These are phyloP conservation scores for Roridomyces roridus DNA, from an alignment of 768 basidiomycete genomes.

Conservation along the genomic window DNA sequence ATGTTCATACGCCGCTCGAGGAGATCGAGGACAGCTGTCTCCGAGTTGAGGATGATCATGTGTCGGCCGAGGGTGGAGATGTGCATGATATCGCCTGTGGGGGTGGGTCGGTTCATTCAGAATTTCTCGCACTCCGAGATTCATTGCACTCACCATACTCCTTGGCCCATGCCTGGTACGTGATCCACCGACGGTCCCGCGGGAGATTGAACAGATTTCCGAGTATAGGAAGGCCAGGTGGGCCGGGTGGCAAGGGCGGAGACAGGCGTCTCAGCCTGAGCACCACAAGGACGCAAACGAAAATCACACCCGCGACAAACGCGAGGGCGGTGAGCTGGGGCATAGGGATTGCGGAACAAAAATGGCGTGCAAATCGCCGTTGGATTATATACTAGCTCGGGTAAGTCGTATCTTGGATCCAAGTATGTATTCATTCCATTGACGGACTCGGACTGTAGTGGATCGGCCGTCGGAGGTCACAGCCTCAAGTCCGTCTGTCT, in stretches of 20 bases:
- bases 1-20: constrained; percentile 33
- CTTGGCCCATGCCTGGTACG: not conserved
- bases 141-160: not conserved
- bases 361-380: too few relatives aligned
- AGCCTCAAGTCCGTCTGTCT: too few relatives aligned
- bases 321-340: too few relatives aligned
- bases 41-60: constrained; percentile 31
- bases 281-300: too few relatives aligned
- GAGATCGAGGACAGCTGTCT: constrained; percentile 29
- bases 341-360: too few relatives aligned
- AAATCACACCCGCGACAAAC: too few relatives aligned
- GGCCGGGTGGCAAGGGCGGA: not conserved
- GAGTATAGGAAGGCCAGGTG: not conserved
- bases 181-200: not conserved
- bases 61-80: constrained; percentile 28
- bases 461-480: too few relatives aligned
- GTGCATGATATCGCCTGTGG: constrained; percentile 36
- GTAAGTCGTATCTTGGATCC: too few relatives aligned
- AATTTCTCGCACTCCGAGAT: not conserved
- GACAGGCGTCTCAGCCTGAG: too few relatives aligned
- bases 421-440: too few relatives aligned
- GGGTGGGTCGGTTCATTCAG: not conserved
- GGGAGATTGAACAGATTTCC: not conserved
- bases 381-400: too few relatives aligned
- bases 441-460: too few relatives aligned